phyloP scores from a whole-genome alignment of 805 yeast genomes.

The Metschnikowia vanudenii region DNA sequence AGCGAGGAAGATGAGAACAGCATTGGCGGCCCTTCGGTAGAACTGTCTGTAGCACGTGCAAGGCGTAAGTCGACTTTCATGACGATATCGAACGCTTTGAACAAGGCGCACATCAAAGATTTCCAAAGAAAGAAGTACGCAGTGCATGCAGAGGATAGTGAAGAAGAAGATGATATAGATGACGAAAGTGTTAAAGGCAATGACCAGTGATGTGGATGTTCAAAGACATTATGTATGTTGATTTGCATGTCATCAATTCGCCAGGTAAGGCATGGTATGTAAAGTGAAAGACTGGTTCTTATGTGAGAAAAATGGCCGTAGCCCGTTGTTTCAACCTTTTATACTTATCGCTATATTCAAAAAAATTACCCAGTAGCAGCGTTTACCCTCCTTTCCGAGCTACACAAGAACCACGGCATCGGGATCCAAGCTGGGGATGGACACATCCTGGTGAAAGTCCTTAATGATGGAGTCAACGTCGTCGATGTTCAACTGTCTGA shows the following conservation, averaged over 20 bases:
- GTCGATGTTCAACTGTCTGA: conserved; percentile 89
- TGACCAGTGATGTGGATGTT: not conserved
- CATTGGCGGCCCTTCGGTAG: conserved; percentile 8
- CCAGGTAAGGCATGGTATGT: too few species aligned
- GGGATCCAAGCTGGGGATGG: conserved; percentile 45
- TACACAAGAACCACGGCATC: conserved; percentile 11
- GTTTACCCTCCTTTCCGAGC: not conserved
- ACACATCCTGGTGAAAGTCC: conserved; percentile 79
- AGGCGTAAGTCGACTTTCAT: conserved; percentile 38
- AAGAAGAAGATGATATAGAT: conserved; percentile 32
- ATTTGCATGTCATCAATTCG: too few species aligned
- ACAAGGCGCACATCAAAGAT: conserved; percentile 80
- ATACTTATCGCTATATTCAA: not conserved
- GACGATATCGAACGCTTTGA: conserved; percentile 53
- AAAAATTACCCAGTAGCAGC: not conserved
- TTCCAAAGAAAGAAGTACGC: conserved; percentile 63
- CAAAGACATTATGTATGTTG: not conserved
- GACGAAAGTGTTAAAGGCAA: conserved; percentile 3
- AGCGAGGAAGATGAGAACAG: conserved; percentile 1
- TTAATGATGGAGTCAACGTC: conserved; percentile 97
- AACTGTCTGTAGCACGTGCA: conserved; percentile 6
- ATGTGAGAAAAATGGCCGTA: too few species aligned
- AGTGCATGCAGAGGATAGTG: conserved; percentile 28
- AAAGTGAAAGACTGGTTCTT: too few species aligned
- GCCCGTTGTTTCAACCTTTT: too few species aligned